Base-by-base conservation (phyloP, 2,329 filamentous ascomycete genomes). In the Fusarium clavum region DNA sequence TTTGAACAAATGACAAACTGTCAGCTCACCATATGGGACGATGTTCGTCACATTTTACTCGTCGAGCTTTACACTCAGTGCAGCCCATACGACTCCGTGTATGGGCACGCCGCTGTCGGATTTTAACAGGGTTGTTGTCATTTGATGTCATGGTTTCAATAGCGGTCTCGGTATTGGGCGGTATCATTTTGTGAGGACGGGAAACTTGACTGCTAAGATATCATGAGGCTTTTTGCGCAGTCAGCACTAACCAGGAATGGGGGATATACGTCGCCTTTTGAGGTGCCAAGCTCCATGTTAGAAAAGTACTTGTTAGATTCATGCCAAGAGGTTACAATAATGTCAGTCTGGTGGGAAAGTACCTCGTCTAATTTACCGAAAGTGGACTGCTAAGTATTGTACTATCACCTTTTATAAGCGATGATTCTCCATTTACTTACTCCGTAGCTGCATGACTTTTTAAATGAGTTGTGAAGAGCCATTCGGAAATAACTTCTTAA, bases 51-150 rank as follows among this genome's bases (percentile, higher is more conserved):
- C 61, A 64, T n/a, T 51, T 43, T 11, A 64, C 49, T 18, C 61
- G 53, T 7, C 61, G 58, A 14, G 9, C 20, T 2, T 45, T 51
- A 24, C 61, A 64, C 38, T 64, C 61, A 2, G 30, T 16, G 38
- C 61, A 64, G 13, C 61, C 61, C 8, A 10, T 57, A 14, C 61
- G 49, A 22, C 61, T 64, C 8, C 61, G 61, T 16, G 61, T 64
- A 38, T 64, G 61, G 9, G 61, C 29, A 4, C 58, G 57, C 7
- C 61, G 57, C 24, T 63, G 61, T 43, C 61, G 48, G 34, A 16
- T 10, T 56, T 64, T 64, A 16, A 1, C 24, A 24, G 22, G 24
- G 25, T 47, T 63, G 12, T 18, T 38, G 10, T 48, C 29, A 16
- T 45, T 16, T 5, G 41, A 5, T 5, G 22, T 3, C 52, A 55